Conservation (phyloP, 192 early-diverging fungal species). For the Obelidium mucronatum region DNA sequence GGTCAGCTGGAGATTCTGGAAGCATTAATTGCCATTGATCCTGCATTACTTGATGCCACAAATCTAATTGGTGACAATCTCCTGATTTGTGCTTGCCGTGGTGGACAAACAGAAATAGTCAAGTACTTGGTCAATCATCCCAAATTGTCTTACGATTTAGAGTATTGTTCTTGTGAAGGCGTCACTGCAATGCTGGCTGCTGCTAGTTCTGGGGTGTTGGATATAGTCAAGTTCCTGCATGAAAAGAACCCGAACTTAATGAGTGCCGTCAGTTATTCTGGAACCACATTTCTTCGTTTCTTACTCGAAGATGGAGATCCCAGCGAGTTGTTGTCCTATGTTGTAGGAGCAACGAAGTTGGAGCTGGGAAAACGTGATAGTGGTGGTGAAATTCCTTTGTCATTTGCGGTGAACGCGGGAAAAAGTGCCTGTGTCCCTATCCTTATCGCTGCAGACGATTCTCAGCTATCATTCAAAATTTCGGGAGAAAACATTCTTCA, state of each 20-base stretch:
- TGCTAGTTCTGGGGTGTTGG: neutral
- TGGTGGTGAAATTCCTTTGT: neutral
- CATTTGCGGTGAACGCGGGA: neutral
- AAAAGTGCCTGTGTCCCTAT: neutral
- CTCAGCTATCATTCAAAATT: too few species aligned
- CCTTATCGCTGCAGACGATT: neutral
- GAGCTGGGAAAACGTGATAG: neutral
- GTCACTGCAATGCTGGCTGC: neutral
- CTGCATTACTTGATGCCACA: neutral
- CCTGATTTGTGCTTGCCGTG: neutral
- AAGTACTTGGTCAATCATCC: slow-evolving; percentile 1
- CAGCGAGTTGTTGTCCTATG: neutral
- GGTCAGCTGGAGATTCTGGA: neutral
- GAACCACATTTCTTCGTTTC: neutral
- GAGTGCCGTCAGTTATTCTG: too few species aligned
- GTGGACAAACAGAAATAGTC: neutral
- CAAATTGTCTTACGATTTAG: neutral
- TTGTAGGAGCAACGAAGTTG: neutral
- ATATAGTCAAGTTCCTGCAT: too few species aligned
- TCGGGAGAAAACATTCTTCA: neutral
- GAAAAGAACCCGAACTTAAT: too few species aligned
- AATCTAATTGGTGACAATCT: neutral
- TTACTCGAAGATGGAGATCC: neutral
- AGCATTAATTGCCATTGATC: neutral
- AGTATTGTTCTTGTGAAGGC: neutral